A percentile compares a stretch with the other conserved stretches of the same genome.
Conservation (phyloP, 331 rosid species). For the Dryas integrifolia region DNA sequence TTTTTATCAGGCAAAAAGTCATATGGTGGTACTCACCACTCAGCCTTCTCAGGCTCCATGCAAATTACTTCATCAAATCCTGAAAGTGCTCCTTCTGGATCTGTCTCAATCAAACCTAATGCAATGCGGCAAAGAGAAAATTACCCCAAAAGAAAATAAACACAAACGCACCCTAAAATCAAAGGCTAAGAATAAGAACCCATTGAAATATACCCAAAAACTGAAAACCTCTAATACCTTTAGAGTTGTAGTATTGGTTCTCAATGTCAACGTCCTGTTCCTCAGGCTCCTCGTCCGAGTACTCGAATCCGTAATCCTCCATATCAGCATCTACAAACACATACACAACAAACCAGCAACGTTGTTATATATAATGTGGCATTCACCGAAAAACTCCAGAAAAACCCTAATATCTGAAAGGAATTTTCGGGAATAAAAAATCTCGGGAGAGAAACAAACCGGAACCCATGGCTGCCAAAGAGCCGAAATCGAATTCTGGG, state of each 20-base stretch:
- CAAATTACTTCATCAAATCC: constrained; percentile 88
- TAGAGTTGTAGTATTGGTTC: constrained; percentile 80
- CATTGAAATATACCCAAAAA: not conserved
- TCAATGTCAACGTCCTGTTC: constrained; percentile 96
- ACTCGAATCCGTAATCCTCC: constrained; percentile 95
- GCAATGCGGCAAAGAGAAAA: too few species aligned
- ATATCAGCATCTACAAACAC: constrained; percentile 78
- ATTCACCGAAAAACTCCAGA: not conserved
- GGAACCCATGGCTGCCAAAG: constrained; percentile 25
- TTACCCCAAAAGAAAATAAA: too few species aligned
- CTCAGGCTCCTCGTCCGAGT: constrained; percentile 96
- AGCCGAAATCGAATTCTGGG: not conserved
- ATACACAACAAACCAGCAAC: not conserved
- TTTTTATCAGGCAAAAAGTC: too few species aligned
- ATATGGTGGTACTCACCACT: constrained; percentile 50
- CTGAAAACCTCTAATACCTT: constrained; percentile 47
- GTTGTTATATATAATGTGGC: not conserved
- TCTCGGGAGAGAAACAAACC: constrained; percentile 8
- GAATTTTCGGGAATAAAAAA: not conserved
- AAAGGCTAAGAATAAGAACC: not conserved
- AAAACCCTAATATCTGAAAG: constrained; percentile 5
- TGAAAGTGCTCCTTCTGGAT: constrained; percentile 86
- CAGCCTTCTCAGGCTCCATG: constrained; percentile 96
- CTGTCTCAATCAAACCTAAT: constrained; percentile 84
- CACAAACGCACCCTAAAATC: not conserved